Evolutionary conservation across 106 monocot species (phyloP), one percentile per base, ranked within the genome.

Genomic region (Narthecium ossifragum): DNA sequence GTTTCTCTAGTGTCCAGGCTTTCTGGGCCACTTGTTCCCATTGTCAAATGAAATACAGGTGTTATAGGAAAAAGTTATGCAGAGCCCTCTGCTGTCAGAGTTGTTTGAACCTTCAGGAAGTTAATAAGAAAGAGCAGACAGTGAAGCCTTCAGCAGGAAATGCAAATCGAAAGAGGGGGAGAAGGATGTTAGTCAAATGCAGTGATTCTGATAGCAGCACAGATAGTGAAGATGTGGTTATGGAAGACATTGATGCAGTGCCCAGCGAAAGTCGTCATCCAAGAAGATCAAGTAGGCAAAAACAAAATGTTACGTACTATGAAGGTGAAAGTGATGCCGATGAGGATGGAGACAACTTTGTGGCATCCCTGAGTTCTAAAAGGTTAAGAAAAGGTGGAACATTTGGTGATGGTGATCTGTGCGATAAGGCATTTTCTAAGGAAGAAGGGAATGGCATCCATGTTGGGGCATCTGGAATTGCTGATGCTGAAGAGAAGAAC

Each of bases 241-340:
- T n/a, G n/a, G n/a, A n/a, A n/a, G n/a, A n/a, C n/a, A n/a, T n/a
- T n/a, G n/a, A n/a, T n/a, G n/a, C n/a, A n/a, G n/a, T n/a, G n/a
- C n/a, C n/a, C n/a, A n/a, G n/a, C n/a, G n/a, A n/a, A n/a, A 46
- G 24, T 41, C 31, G 34, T n/a, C 46, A 62, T 64, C 50, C 61
- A 46, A 53, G 80, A 59, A 73, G 84, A 53, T 88, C 88, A 27
- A 61, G 39, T 29, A 69, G 84, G 43, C 59, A 71, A 45, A 84
- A 77, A 63, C 66, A 68, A 30, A 70, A 88, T 29, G 70, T 88
- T 26, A 57, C 61, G 2, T 80, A 84, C 53, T 69, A 68, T 70
- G 84, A 84, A 60, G 54, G 62, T 34, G 36, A 13, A 51, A 69
- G 65, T 57, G 73, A 57, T 12, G 88, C 65, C 41, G 79, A 83